Evolutionary conservation across 768 basidiomycete species (phyloP).

Genomic region (Serendipita sp.): DNA sequence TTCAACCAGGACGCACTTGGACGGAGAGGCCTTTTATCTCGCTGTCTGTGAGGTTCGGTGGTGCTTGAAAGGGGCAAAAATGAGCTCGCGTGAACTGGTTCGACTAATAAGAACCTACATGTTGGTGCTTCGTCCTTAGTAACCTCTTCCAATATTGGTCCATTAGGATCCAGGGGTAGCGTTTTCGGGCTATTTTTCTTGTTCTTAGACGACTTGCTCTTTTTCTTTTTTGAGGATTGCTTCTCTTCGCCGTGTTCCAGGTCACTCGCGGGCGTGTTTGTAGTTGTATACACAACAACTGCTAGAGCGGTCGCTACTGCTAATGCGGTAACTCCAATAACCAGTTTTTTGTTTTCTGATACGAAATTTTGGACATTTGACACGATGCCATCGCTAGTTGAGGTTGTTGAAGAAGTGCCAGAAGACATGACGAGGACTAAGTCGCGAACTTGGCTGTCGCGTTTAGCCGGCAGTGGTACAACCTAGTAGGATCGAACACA

Average conservation of each 20-base stretch:
- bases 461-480: background rate
- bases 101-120: conserved; percentile 14
- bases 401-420: background rate
- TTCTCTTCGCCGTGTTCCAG: conserved; percentile 21
- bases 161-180: conserved; percentile 30
- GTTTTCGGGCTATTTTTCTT: conserved; percentile 47
- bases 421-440: background rate
- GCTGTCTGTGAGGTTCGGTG: conserved; percentile 9
- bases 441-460: background rate
- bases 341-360: background rate
- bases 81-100: conserved; percentile 1
- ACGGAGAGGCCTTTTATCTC: conserved; percentile 15
- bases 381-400: background rate
- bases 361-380: background rate
- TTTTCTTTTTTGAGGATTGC: conserved; percentile 31
- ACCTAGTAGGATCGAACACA: background rate
- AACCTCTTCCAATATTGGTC: conserved; percentile 69
- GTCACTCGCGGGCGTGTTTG: conserved; percentile 19
- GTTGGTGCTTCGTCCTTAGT: conserved; percentile 28
- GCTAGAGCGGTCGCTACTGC: background rate
- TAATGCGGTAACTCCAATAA: background rate
- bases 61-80: conserved; percentile 5
- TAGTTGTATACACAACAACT: conserved; percentile 9
- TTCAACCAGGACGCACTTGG: background rate
- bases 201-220: conserved; percentile 29